Conservation (phyloP, 345 rosid genomes). For the Aquilaria sinensis region DNA sequence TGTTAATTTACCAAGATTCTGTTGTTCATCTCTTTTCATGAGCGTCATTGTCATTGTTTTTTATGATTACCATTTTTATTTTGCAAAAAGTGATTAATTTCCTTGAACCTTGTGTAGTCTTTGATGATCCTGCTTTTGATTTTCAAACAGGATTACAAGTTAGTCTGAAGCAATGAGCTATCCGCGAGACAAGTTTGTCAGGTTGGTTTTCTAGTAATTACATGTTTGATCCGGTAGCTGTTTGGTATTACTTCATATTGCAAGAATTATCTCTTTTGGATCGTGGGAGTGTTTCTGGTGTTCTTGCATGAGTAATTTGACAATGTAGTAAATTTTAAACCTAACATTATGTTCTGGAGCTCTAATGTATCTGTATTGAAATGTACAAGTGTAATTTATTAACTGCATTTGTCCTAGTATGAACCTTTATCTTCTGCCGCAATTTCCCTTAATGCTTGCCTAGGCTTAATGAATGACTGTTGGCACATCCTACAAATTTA, state of each 20-base stretch:
- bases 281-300: not conserved
- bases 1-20: no score
- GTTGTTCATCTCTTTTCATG: no score
- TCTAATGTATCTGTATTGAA: no score
- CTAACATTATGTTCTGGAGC: not conserved
- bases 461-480: no score
- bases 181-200: slow-evolving; percentile 54
- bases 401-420: not conserved
- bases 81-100: slow-evolving; percentile 14
- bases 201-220: slow-evolving; percentile 27
- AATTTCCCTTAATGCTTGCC: no score
- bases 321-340: not conserved
- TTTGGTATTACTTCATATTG: not conserved
- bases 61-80: slow-evolving; percentile 5
- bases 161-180: slow-evolving; percentile 33
- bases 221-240: not conserved
- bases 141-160: not conserved
- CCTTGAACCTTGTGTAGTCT: slow-evolving; percentile 2
- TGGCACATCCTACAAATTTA: no score
- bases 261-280: not conserved
- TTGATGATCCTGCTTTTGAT: slow-evolving; percentile 13
- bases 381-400: no score
- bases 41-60: not conserved
- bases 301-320: not conserved
- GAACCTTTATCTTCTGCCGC: not conserved